Conservation (phyloP, 2,329 filamentous ascomycete species). For the Colletotrichum tofieldiae region DNA sequence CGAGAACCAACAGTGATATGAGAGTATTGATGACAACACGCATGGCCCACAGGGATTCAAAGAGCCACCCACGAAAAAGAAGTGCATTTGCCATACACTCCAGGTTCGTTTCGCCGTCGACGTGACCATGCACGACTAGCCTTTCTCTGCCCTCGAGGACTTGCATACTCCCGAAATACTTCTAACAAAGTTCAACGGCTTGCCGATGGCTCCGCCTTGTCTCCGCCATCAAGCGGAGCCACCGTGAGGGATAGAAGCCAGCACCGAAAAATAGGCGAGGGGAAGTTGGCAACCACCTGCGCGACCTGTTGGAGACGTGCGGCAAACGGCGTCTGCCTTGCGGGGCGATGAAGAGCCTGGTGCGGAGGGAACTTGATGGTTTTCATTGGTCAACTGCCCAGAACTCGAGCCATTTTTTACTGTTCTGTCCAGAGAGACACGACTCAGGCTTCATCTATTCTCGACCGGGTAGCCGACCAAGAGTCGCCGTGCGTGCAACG, state of each 20-base stretch:
- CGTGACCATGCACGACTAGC: neutral
- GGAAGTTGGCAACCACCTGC: neutral
- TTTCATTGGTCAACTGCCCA: constrained; percentile 8
- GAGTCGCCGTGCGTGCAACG: neutral
- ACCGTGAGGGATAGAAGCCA: neutral
- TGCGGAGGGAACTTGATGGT: neutral
- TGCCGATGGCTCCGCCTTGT: neutral
- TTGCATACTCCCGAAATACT: neutral
- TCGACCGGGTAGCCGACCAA: constrained; percentile 17
- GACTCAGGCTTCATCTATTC: constrained; percentile 22
- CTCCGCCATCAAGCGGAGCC: neutral
- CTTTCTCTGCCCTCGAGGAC: neutral
- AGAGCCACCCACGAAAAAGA: neutral
- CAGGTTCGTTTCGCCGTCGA: neutral
- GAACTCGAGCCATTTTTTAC: neutral
- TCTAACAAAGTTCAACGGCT: neutral
- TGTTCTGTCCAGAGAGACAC: neutral
- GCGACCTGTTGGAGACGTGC: constrained; percentile 5
- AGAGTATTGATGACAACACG: too few relatives aligned
- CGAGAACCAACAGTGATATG: neutral
- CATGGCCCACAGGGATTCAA: too few relatives aligned
- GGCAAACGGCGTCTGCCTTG: neutral
- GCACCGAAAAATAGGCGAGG: neutral
- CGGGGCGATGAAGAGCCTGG: neutral
- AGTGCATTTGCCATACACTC: neutral